These are phyloP conservation scores for Paramecium biaurelia DNA, from an alignment of 73 alveolate genomes.

Conservation along the genomic window DNA sequence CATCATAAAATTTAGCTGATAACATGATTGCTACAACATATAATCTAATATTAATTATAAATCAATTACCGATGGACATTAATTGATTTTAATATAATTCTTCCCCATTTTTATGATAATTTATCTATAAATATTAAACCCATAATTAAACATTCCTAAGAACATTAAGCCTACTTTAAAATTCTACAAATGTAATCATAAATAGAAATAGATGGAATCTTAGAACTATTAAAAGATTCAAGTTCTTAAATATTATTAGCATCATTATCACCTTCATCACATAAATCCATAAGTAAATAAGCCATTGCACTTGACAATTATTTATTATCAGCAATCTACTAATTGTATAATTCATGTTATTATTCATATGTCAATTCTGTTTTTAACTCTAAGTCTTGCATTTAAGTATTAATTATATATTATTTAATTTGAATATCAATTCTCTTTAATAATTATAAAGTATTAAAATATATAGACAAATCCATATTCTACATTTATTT, in stretches of 20 bases:
- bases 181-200: slow-evolving; percentile 60
- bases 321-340: not conserved
- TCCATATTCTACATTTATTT: not conserved
- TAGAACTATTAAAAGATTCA: not conserved
- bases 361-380: not conserved
- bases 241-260: slow-evolving; percentile 9
- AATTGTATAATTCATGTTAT: not conserved
- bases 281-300: slow-evolving; percentile 4
- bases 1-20: slow-evolving; percentile 74
- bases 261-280: not conserved
- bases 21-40: slow-evolving; percentile 63
- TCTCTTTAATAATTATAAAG: not conserved
- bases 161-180: slow-evolving; percentile 60
- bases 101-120: slow-evolving; percentile 48
- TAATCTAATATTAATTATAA: not conserved
- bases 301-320: not conserved
- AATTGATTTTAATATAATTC: not conserved
- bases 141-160: slow-evolving; percentile 61
- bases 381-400: not conserved
- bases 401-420: not conserved
- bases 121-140: slow-evolving; percentile 70
- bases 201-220: slow-evolving; percentile 64
- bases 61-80: slow-evolving; percentile 64
- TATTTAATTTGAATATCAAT: not conserved
- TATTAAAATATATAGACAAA: not conserved